phyloP scores from a whole-genome alignment of 2,329 filamentous ascomycete genomes.

The Monilinia polystroma region DNA sequence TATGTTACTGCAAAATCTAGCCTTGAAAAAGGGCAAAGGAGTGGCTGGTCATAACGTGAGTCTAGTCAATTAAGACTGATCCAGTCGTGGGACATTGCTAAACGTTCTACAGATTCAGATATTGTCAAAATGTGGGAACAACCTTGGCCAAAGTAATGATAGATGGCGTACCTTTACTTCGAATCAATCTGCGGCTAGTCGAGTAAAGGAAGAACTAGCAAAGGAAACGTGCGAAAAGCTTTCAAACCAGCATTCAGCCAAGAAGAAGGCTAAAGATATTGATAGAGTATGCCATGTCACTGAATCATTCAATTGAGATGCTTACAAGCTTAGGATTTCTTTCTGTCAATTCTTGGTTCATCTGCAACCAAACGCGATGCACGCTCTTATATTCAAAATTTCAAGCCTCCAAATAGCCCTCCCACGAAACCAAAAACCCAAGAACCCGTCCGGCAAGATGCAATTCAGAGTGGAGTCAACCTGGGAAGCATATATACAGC shows the following conservation, averaged over 20 bases:
- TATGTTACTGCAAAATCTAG: conserved; percentile 39
- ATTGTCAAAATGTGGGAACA: conserved; percentile 32
- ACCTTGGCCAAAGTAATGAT: conserved; percentile 12
- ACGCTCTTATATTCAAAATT: conserved; percentile 85
- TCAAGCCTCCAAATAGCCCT: conserved; percentile 51
- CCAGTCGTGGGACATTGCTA: conserved; percentile 26
- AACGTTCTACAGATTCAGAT: conserved; percentile 31
- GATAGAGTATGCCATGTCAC: conserved; percentile 47
- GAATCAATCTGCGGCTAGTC: conserved; percentile 25
- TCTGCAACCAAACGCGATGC: conserved; percentile 92
- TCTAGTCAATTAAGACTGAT: conserved; percentile 29
- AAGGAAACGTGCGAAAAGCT: conserved; percentile 37
- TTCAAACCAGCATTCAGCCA: conserved; percentile 42
- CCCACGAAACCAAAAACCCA: conserved; percentile 26
- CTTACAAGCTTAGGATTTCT: conserved; percentile 65
- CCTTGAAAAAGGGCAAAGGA: conserved; percentile 39
- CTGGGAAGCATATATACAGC: conserved; percentile 60
- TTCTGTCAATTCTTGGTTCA: conserved; percentile 81
- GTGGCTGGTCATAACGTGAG: conserved; percentile 40
- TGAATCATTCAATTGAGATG: neutral
- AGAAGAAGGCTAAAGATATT: conserved; percentile 49
- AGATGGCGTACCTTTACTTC: conserved; percentile 22
- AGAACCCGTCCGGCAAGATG: conserved; percentile 29
- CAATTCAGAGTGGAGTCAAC: conserved; percentile 52
- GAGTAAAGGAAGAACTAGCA: conserved; percentile 35